phyloP scores from a whole-genome alignment of 768 basidiomycete species.

The Wakefieldia striispora region DNA sequence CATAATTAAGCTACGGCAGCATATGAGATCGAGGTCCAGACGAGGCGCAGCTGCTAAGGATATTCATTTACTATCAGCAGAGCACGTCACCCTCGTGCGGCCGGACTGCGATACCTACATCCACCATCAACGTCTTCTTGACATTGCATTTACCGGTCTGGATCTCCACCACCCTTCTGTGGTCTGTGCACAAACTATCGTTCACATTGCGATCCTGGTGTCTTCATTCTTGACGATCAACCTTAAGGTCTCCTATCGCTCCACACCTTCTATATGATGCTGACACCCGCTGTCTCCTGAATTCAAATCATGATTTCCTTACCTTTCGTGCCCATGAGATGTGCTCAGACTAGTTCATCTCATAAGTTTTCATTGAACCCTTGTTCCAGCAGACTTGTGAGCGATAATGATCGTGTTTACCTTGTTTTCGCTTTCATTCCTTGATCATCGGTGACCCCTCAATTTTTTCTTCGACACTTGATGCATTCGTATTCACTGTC shows the following conservation, averaged over 20 bases:
- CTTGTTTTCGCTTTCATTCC: conserved; percentile 11
- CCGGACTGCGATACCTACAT: conserved; percentile 3
- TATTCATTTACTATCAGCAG: conserved; percentile 12
- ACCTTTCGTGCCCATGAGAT: conserved; percentile 6
- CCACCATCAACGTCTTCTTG: conserved; percentile 9
- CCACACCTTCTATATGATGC: conserved; percentile 7
- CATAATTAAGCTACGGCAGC: conserved; percentile 12
- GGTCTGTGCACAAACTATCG: conserved; percentile 4
- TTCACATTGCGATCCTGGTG: conserved; percentile 5
- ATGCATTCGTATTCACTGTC: conserved; percentile 5
- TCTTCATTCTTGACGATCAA: conserved; percentile 11
- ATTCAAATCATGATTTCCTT: conserved; percentile 3
- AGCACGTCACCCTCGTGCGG: conserved; percentile 22
- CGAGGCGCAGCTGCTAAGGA: conserved; percentile 12
- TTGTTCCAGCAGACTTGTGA: conserved; percentile 13
- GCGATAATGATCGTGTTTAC: conserved; percentile 2
- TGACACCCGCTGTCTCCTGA: conserved; percentile 1
- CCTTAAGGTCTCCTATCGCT: not conserved
- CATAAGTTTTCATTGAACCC: conserved; percentile 11
- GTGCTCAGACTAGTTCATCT: conserved; percentile 2
- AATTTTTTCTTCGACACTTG: conserved; percentile 3
- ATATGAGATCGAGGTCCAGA: conserved; percentile 10
- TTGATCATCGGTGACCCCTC: conserved; percentile 2
- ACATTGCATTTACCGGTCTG: conserved; percentile 6
- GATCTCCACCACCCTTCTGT: conserved; percentile 7